These are phyloP conservation scores for Jacaranda copaia DNA, from an alignment of 257 asterid genomes.

Conservation along the genomic window DNA sequence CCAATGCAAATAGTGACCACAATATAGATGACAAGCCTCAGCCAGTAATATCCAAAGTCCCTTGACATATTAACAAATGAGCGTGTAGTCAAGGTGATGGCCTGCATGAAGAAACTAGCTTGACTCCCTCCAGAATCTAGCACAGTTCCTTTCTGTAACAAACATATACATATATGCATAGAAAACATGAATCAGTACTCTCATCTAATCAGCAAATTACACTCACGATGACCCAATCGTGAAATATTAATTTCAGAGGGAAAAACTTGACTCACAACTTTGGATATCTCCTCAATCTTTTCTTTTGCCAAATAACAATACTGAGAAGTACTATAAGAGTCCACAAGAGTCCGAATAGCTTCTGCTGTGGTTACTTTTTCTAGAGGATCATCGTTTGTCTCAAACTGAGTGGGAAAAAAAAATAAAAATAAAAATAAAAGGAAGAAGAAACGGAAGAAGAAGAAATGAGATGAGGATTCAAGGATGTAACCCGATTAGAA, in stretches of 20 bases:
- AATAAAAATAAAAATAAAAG: not conserved
- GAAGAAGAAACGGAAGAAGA: too few species aligned
- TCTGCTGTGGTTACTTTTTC: constrained; percentile 87
- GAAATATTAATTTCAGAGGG: not conserved
- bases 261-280: constrained; percentile 63
- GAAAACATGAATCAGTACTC: not conserved
- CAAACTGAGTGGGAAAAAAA: constrained; percentile 59
- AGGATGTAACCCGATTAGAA: not conserved
- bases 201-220: not conserved
- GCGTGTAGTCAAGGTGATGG: constrained; percentile 84
- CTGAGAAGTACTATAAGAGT: constrained; percentile 69
- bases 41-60: constrained; percentile 99
- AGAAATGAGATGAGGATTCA: not conserved
- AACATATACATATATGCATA: too few species aligned
- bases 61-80: constrained; percentile 96
- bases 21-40: constrained; percentile 89
- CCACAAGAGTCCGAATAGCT: constrained; percentile 77
- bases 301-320: constrained; percentile 64
- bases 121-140: constrained; percentile 98
- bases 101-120: constrained; percentile 96
- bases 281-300: constrained; percentile 89
- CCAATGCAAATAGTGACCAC: constrained; percentile 98
- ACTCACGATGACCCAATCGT: not conserved
- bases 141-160: constrained; percentile 89
- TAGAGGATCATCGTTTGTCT: constrained; percentile 87